Conservation (phyloP, 257 asterid genomes). For the Anisodus acutangulus region DNA sequence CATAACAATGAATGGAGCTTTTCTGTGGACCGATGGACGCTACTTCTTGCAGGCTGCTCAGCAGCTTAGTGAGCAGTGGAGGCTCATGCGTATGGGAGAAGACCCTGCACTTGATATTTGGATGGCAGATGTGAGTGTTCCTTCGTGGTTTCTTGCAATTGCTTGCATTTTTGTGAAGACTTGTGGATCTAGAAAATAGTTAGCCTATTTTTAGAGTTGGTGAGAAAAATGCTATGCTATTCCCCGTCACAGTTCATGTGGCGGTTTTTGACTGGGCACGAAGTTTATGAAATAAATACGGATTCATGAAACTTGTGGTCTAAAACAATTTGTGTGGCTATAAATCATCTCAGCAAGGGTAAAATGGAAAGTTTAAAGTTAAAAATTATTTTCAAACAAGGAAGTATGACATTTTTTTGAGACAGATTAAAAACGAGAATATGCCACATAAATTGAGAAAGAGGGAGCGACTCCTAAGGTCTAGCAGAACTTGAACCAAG, state of each 20-base stretch:
- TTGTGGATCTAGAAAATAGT: not conserved
- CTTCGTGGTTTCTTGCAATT: not conserved
- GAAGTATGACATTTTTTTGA: not conserved
- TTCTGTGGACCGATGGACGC: slow-evolving; percentile 95
- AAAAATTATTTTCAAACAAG: not conserved
- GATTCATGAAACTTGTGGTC: not conserved
- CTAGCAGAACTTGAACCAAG: not conserved
- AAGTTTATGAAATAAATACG: not conserved
- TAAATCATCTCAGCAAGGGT: not conserved
- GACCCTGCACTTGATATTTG: slow-evolving; percentile 82
- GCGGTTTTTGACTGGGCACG: not conserved
- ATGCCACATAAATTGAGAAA: not conserved
- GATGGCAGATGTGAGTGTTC: slow-evolving; percentile 83
- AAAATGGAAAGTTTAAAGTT: not conserved
- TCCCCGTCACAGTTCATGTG: not conserved
- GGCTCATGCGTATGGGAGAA: slow-evolving; percentile 93
- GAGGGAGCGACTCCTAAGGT: not conserved
- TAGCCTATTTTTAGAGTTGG: not conserved
- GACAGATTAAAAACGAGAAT: not conserved
- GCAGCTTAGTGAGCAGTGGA: slow-evolving; percentile 84
- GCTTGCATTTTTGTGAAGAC: not conserved
- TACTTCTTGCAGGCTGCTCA: slow-evolving; percentile 91
- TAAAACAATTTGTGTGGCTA: not conserved
- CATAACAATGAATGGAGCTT: slow-evolving; percentile 74
- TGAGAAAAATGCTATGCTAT: not conserved